Evolutionary conservation across 2,329 filamentous ascomycete genomes (phyloP).

Genomic region (Aspergillus latus): DNA sequence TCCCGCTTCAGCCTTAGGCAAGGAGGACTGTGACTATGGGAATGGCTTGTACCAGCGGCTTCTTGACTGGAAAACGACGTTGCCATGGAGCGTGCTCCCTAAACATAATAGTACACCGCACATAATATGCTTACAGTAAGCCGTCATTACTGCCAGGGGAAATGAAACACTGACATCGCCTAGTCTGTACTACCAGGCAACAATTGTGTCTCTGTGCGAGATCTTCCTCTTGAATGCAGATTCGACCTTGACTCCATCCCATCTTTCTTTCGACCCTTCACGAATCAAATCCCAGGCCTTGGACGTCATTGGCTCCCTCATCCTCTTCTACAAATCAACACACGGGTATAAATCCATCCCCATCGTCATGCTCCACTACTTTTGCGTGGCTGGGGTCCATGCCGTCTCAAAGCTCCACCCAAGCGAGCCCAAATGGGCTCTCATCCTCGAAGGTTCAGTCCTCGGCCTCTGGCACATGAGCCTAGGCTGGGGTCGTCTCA

Average conservation of each 20-base stretch:
- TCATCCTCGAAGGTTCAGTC: conserved; percentile 25
- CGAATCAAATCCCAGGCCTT: conserved; percentile 17
- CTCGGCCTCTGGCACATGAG: conserved; percentile 28
- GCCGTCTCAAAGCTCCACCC: conserved; percentile 18
- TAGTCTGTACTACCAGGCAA: conserved; percentile 24
- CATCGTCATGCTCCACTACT: conserved; percentile 29
- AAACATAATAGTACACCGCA: conserved; percentile 21
- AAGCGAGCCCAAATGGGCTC: conserved; percentile 21
- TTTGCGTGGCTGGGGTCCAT: conserved; percentile 24
- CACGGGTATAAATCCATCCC: conserved; percentile 27
- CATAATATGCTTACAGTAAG: conserved; percentile 23
- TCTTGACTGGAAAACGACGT: conserved; percentile 13
- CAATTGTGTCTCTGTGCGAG: conserved; percentile 19
- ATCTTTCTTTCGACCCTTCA: conserved; percentile 11
- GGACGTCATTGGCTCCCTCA: conserved; percentile 22
- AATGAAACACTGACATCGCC: conserved; percentile 1
- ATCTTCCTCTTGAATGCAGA: conserved; percentile 15
- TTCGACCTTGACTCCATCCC: not conserved
- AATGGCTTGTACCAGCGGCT: conserved; percentile 13
- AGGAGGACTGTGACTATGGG: conserved; percentile 19
- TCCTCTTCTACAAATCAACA: conserved; percentile 22
- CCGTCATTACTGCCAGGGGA: not conserved
- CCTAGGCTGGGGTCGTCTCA: conserved; percentile 26
- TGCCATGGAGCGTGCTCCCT: conserved; percentile 16
- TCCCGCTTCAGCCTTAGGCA: conserved; percentile 2